Conservation (phyloP, 2,329 filamentous ascomycete genomes). For the Botrytis byssoidea region DNA sequence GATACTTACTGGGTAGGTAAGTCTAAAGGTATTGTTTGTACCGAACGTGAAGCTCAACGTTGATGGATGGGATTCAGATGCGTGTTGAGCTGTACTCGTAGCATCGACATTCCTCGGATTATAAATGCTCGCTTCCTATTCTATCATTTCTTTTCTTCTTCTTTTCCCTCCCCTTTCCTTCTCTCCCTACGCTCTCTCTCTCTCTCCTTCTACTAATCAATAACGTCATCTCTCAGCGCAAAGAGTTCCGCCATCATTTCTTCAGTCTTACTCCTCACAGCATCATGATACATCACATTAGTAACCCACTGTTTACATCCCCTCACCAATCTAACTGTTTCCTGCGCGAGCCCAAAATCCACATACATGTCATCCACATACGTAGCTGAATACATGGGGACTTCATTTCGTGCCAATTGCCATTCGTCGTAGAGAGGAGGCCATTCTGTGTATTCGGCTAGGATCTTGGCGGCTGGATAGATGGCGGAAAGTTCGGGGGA, state of each 20-base stretch:
- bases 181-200: too few species aligned
- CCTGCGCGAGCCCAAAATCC: conserved; percentile 68
- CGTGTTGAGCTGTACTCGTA: neutral
- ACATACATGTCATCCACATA: conserved; percentile 94
- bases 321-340: conserved; percentile 72
- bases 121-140: neutral
- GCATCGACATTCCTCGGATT: neutral
- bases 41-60: neutral
- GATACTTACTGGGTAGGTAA: neutral
- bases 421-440: conserved; percentile 71
- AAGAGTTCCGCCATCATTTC: conserved; percentile 78
- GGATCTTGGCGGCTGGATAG: conserved; percentile 63
- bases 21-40: neutral
- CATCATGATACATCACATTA: conserved; percentile 85
- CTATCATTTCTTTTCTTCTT: neutral
- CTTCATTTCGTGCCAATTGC: conserved; percentile 71
- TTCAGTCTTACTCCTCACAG: conserved; percentile 67
- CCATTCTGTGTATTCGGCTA: conserved; percentile 72
- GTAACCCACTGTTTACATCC: conserved; percentile 80
- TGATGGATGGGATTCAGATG: neutral
- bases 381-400: conserved; percentile 81
- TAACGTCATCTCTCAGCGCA: conserved; percentile 66
- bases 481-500: conserved; percentile 74
- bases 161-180: too few species aligned
- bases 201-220: conserved; percentile 46